Percentiles rank a stretch among this genome's conserved stretches.
These are phyloP conservation scores for Starmerella riodocensis DNA, from an alignment of 805 yeast genomes.

Conservation along the genomic window DNA sequence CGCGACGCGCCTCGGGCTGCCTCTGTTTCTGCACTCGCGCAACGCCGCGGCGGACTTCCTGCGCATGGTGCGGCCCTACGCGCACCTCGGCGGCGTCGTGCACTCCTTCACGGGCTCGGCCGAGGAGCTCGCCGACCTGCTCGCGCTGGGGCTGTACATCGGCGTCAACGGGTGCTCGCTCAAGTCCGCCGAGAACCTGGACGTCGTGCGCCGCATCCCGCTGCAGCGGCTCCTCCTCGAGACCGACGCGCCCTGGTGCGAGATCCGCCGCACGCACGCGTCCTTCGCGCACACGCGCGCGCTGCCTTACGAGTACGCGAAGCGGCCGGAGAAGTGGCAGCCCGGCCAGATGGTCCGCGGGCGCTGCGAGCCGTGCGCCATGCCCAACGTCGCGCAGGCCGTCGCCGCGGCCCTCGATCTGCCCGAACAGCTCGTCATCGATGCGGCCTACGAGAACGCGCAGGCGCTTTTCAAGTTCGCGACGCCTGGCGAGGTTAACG, in stretches of 20 bases:
- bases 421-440: slow-evolving; percentile 34
- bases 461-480: slow-evolving; percentile 33
- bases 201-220: slow-evolving; percentile 58
- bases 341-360: slow-evolving; percentile 48
- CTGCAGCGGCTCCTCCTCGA: slow-evolving; percentile 61
- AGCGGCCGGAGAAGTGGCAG: slow-evolving; percentile 50
- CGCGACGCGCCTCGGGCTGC: slow-evolving; percentile 42
- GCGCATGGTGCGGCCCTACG: slow-evolving; percentile 46
- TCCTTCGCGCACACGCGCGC: slow-evolving; percentile 37
- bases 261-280: slow-evolving; percentile 70
- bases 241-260: slow-evolving; percentile 99
- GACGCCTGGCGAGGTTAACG: too few species aligned
- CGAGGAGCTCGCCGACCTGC: slow-evolving; percentile 45
- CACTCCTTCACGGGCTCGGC: slow-evolving; percentile 86
- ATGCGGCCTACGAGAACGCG: slow-evolving; percentile 41
- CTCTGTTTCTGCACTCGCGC: slow-evolving; percentile 84
- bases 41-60: slow-evolving; percentile 72
- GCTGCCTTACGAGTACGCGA: slow-evolving; percentile 44
- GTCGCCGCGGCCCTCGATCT: slow-evolving; percentile 39
- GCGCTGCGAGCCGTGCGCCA: slow-evolving; percentile 83
- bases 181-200: slow-evolving; percentile 58
- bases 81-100: slow-evolving; percentile 51
- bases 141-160: slow-evolving; percentile 50
- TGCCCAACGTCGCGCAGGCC: slow-evolving; percentile 66
- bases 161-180: slow-evolving; percentile 92